Evolutionary conservation across 225 moss, liverwort and hornwort species (phyloP), one percentile per base, ranked within the genome.

Genomic region (Sphagnum contortum): DNA sequence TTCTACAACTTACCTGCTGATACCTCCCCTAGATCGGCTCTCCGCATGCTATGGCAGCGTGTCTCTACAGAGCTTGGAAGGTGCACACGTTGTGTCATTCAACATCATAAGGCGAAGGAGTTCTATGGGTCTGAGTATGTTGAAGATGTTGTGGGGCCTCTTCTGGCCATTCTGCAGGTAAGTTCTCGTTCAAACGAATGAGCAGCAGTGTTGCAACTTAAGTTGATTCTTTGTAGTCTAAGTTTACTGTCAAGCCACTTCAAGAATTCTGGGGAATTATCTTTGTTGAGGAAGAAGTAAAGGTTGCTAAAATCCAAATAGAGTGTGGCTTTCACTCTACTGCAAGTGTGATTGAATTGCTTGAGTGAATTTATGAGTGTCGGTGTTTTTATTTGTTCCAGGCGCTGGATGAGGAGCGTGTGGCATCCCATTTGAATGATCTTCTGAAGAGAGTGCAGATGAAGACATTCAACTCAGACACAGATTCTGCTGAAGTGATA

Each of bases 321-420:
- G 29, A 29, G 29, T 29, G 29, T 29, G 29, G 29, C 29, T 29
- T 29, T 29, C 29, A 29, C 29, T 29, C 29, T 29, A 29, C 29
- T 29, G 29, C 29, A 29, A 29, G 29, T 29, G 29, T 29, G 29
- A 29, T 29, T 29, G 29, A 29, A 29, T 29, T 29, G 29, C 29
- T 29, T 29, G 29, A 29, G 29, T 29, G 29, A 29, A 29, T 29
- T 29, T 29, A 29, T 29, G 29, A 29, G 29, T 29, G 29, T 29
- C 1, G 29, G 29, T 29, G 29, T 29, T 29, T 29, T 29, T 29
- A 52, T 52, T 52, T 52, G 7, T 52, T 78, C 55, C 77, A 80
- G 69, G 65, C 71, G n/a, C 79, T 98, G 64, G 98, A 98, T 64
- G 92, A 93, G 74, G 86, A 86, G 75, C 73, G 98, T 70, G 93